phyloP scores from a whole-genome alignment of 805 yeast genomes.

The Saccharomycopsis javanensis region DNA sequence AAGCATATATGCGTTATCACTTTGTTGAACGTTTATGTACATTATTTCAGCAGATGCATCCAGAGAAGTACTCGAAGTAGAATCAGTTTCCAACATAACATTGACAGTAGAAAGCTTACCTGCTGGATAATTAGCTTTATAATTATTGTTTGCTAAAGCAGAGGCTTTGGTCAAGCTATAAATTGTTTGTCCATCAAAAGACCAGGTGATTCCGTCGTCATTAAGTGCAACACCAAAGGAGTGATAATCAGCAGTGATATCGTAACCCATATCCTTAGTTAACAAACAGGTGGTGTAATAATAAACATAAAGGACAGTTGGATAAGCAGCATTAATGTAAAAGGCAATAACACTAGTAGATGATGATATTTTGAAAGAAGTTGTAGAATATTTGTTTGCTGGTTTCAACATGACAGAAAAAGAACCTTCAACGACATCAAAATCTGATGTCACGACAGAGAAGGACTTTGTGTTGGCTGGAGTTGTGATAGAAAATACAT shows the following conservation, averaged over 20 bases:
- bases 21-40: background rate
- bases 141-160: background rate
- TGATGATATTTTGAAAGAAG: slow-evolving; percentile 17
- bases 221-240: slow-evolving; percentile 4
- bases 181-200: slow-evolving; percentile 9
- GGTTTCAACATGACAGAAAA: slow-evolving; percentile 1
- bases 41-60: background rate
- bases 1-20: background rate
- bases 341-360: slow-evolving; percentile 10
- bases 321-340: slow-evolving; percentile 5
- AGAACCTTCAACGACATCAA: slow-evolving; percentile 11
- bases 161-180: slow-evolving; percentile 3
- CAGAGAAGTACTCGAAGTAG: background rate
- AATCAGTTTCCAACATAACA: slow-evolving; percentile 12
- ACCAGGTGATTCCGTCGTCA: slow-evolving; percentile 2
- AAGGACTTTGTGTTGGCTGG: background rate
- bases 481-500: background rate
- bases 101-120: slow-evolving; percentile 13
- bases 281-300: background rate
- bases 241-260: slow-evolving; percentile 12
- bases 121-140: slow-evolving; percentile 6
- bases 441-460: slow-evolving; percentile 13
- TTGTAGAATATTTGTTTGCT: slow-evolving; percentile 3
- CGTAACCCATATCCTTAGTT: background rate
- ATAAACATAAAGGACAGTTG: slow-evolving; percentile 6